phyloP scores from a whole-genome alignment of 805 yeast species.

The Brettanomyces sp. region DNA sequence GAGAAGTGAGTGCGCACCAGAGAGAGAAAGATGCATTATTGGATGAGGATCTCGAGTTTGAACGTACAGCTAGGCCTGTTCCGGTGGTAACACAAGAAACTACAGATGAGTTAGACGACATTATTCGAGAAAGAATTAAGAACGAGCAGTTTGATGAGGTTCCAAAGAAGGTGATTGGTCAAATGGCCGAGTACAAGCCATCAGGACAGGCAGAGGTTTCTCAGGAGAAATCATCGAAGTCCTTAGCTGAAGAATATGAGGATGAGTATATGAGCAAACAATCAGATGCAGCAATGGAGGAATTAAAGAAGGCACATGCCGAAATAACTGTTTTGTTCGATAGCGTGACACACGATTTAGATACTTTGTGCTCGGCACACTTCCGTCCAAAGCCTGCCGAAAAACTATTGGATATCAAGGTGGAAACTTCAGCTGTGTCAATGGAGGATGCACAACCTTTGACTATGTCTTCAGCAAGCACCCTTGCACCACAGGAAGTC shows the following conservation, averaged over 20 bases:
- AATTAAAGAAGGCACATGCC: slow-evolving; percentile 61
- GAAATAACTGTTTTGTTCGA: slow-evolving; percentile 65
- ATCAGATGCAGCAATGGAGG: slow-evolving; percentile 39
- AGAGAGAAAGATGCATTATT: slow-evolving; percentile 81
- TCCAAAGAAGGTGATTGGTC: slow-evolving; percentile 61
- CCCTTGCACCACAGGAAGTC: slow-evolving; percentile 92
- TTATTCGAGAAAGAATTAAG: slow-evolving; percentile 75
- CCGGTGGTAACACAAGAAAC: slow-evolving; percentile 88
- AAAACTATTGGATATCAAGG: slow-evolving; percentile 70
- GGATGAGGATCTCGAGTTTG: slow-evolving; percentile 68
- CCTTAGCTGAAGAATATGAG: slow-evolving; percentile 87
- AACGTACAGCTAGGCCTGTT: slow-evolving; percentile 88
- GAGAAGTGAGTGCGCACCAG: slow-evolving; percentile 76
- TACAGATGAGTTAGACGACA: slow-evolving; percentile 79
- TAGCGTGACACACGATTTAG: slow-evolving; percentile 60
- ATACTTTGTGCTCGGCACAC: slow-evolving; percentile 88
- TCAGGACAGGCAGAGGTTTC: slow-evolving; percentile 55
- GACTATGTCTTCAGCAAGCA: slow-evolving; percentile 59
- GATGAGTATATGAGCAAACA: slow-evolving; percentile 50
- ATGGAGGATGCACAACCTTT: slow-evolving; percentile 98
- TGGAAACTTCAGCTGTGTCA: slow-evolving; percentile 68
- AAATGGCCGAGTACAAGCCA: slow-evolving; percentile 52
- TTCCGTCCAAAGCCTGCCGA: slow-evolving; percentile 86
- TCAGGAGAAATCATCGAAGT: slow-evolving; percentile 76
- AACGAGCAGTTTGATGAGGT: slow-evolving; percentile 76